Base-by-base conservation (phyloP, 805 yeast genomes). In the Candida xyloterini region DNA sequence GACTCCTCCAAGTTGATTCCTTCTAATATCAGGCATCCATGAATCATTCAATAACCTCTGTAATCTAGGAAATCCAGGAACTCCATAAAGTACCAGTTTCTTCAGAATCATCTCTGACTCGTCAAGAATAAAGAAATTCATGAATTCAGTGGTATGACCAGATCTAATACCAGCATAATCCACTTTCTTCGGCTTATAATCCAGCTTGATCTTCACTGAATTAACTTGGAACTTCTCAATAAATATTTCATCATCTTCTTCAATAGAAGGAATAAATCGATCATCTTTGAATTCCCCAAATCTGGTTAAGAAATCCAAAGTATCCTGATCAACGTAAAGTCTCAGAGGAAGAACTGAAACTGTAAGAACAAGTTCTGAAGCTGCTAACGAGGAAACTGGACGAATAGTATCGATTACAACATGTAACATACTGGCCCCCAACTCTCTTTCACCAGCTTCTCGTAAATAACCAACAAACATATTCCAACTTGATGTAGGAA, bases 401-500 rank as follows among this genome's bases (percentile, higher is more conserved):
- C 87, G 66, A 2, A 85, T 74, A 27, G 78, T 79, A 14, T 71
- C 71, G 30, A 88, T 52, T 4, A 63, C 61, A 5, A 81, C 16
- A 10, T 64, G 66, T 0, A 84, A 35, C 84, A 90, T 83, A 35
- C 77, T 73, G 1, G 79, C 76, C 0, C 83, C 84, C 16, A 71
- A 66, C 48, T 84, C 93, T 47, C 91, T 66, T 22, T 79, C 87
- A 0, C 86, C 88, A 16, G 79, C 73, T 34, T 77, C 79, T 43
- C 78, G 73, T 75, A 84, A 71, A 48, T 80, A 76, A 1, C 90
- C 79, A 22, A 81, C 68, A 58, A 89, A 80, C 63, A 84, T 84
- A 51, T 88, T 85, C 96, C 97, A 91, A 0, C 95, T 83, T 0
- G 97, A 91, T 0, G 89, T 76, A 1, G 88, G 82, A 2, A 90